Percentiles rank a stretch among this genome's conserved stretches.
phyloP scores from a whole-genome alignment of 2,329 filamentous ascomycete genomes.

The Botrytis aclada region DNA sequence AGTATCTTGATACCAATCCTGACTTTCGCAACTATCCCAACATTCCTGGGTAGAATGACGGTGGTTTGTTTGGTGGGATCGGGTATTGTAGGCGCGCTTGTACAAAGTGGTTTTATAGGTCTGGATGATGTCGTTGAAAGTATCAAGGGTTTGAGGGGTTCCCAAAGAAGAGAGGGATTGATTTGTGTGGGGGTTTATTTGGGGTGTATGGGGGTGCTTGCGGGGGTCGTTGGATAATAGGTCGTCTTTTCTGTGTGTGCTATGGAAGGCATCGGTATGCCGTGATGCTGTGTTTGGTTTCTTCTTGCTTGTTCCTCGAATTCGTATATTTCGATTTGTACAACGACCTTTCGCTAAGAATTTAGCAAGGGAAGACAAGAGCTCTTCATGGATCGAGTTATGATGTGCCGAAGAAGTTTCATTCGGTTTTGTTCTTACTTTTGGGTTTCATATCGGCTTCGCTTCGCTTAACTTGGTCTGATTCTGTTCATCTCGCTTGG shows the following conservation, averaged over 20 bases:
- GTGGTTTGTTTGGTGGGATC: slow-evolving; percentile 53
- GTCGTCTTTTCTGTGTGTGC: background rate
- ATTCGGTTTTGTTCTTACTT: background rate
- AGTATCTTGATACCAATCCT: slow-evolving; percentile 54
- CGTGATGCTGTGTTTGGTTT: background rate
- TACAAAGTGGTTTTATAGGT: slow-evolving; percentile 26
- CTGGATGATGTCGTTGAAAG: background rate
- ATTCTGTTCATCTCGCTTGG: background rate
- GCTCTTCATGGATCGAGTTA: background rate
- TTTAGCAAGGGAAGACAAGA: background rate
- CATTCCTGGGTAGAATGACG: slow-evolving; percentile 55
- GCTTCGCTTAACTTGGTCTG: too few relatives aligned
- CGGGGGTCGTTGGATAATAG: slow-evolving; percentile 28
- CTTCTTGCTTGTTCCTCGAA: too few relatives aligned
- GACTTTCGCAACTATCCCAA: slow-evolving; percentile 55
- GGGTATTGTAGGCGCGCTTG: slow-evolving; percentile 39
- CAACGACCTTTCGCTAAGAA: fast-evolving
- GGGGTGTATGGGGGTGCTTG: slow-evolving; percentile 34
- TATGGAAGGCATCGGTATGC: too few relatives aligned
- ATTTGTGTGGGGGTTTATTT: slow-evolving; percentile 33
- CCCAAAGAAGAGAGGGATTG: slow-evolving; percentile 27
- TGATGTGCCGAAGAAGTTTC: background rate
- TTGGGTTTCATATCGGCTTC: background rate
- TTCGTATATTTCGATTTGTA: background rate
- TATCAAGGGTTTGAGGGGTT: slow-evolving; percentile 5